phyloP scores from a whole-genome alignment of 441 rosid species.

The Kokia cookei region DNA sequence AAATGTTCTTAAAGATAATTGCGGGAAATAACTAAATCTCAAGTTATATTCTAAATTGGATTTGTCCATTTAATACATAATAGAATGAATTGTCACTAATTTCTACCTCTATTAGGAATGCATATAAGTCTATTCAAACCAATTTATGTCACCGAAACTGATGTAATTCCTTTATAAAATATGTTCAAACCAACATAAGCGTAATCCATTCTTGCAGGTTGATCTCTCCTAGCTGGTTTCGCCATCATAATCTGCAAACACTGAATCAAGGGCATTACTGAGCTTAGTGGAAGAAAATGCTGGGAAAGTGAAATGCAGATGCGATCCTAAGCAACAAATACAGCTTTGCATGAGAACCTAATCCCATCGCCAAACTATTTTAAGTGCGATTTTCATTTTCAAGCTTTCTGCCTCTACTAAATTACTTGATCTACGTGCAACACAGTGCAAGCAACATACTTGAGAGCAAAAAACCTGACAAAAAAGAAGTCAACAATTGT shows the following conservation, averaged over 20 bases:
- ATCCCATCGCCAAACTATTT: not conserved
- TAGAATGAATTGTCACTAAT: too few relatives aligned
- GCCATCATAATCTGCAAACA: constrained; percentile 54
- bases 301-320: not conserved
- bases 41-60: too few relatives aligned
- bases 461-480: constrained; percentile 83
- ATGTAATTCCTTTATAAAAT: too few relatives aligned
- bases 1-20: too few relatives aligned
- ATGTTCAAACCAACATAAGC: too few relatives aligned
- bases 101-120: too few relatives aligned
- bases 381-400: not conserved
- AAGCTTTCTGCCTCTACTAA: not conserved
- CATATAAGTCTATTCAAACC: too few relatives aligned
- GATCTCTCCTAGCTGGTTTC: too few relatives aligned
- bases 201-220: constrained; percentile 37
- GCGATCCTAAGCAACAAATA: not conserved
- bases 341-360: not conserved
- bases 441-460: constrained; percentile 97
- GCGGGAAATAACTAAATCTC: too few relatives aligned
- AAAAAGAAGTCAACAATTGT: not conserved
- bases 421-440: constrained; percentile 95
- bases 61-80: too few relatives aligned
- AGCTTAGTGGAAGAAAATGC: not conserved
- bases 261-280: not conserved
- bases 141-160: too few relatives aligned